These are phyloP conservation scores for Euphrasia arctica DNA, from an alignment of 305 asterid species.

Conservation along the genomic window DNA sequence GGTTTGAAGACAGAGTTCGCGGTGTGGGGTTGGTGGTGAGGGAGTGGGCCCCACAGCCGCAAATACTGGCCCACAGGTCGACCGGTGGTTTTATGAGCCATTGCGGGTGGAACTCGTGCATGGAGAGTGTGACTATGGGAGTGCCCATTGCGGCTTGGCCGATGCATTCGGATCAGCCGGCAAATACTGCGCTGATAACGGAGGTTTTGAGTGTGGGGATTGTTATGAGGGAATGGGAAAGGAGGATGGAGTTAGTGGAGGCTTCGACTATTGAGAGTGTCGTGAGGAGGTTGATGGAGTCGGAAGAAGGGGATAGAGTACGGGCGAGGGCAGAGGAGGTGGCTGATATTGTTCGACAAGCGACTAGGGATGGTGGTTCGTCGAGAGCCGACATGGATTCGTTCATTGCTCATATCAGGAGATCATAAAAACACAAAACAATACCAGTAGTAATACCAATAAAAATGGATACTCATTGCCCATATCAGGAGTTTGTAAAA, in stretches of 20 bases:
- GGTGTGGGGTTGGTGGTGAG: slow-evolving; percentile 35
- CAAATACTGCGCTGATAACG: slow-evolving; percentile 19
- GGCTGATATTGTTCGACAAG: slow-evolving; percentile 16
- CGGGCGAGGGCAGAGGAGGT: slow-evolving; percentile 32
- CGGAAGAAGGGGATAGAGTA: slow-evolving; percentile 31
- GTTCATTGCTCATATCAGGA: slow-evolving; percentile 34
- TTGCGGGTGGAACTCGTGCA: slow-evolving; percentile 42
- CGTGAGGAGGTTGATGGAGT: slow-evolving; percentile 33
- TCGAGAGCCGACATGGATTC: slow-evolving; percentile 31
- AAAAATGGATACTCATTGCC: neutral
- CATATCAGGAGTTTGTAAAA: too few relatives aligned
- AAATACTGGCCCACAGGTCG: slow-evolving; percentile 31
- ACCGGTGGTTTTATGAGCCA: slow-evolving; percentile 40
- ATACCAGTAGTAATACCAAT: too few relatives aligned
- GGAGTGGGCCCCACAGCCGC: slow-evolving; percentile 44
- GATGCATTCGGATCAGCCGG: slow-evolving; percentile 42
- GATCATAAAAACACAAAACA: neutral
- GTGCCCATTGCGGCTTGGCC: slow-evolving; percentile 46
- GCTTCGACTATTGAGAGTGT: slow-evolving; percentile 21
- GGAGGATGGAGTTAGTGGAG: slow-evolving; percentile 22
- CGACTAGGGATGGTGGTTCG: slow-evolving; percentile 27
- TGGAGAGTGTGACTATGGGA: slow-evolving; percentile 34
- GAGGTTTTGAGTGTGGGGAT: slow-evolving; percentile 28
- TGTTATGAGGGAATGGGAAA: slow-evolving; percentile 33
- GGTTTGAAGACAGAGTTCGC: slow-evolving; percentile 34